Percentiles rank a stretch among this genome's conserved stretches.
Evolutionary conservation across 2,329 filamentous ascomycete genomes (phyloP).

Genomic region (Alternaria ventricosa): DNA sequence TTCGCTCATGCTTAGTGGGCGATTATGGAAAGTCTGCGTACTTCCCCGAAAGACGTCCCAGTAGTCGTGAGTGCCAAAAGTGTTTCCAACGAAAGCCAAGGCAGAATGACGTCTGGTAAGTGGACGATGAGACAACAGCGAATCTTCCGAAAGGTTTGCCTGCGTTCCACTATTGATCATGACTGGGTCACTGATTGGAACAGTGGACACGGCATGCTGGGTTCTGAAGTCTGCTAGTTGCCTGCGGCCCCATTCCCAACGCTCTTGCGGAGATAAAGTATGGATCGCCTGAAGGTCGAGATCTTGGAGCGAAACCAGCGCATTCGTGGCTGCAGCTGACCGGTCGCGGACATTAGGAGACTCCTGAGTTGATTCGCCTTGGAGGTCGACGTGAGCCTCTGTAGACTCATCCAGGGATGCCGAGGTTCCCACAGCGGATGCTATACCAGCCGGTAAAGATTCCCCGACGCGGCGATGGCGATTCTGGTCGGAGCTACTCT

Average conservation of each 20-base stretch:
- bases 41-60: constrained; percentile 6
- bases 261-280: constrained; percentile 18
- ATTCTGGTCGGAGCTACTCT: neutral
- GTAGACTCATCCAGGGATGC: neutral
- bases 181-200: neutral
- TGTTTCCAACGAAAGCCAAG: constrained; percentile 4
- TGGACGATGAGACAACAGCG: neutral
- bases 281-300: constrained; percentile 16
- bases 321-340: constrained; percentile 4
- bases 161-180: constrained; percentile 11
- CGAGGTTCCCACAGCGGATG: neutral
- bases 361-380: neutral
- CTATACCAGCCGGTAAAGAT: neutral
- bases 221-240: constrained; percentile 25
- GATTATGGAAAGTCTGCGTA: neutral
- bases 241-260: constrained; percentile 21
- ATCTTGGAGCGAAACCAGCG: constrained; percentile 8
- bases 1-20: constrained; percentile 16
- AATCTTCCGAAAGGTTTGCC: neutral
- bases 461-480: neutral
- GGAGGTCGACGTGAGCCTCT: neutral
- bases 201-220: neutral
- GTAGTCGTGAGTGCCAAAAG: constrained; percentile 1
- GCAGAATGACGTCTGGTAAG: constrained; percentile 5
- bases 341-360: constrained; percentile 1